These are phyloP conservation scores for Bauhinia variegata DNA, from an alignment of 306 rosid species.

Conservation along the genomic window DNA sequence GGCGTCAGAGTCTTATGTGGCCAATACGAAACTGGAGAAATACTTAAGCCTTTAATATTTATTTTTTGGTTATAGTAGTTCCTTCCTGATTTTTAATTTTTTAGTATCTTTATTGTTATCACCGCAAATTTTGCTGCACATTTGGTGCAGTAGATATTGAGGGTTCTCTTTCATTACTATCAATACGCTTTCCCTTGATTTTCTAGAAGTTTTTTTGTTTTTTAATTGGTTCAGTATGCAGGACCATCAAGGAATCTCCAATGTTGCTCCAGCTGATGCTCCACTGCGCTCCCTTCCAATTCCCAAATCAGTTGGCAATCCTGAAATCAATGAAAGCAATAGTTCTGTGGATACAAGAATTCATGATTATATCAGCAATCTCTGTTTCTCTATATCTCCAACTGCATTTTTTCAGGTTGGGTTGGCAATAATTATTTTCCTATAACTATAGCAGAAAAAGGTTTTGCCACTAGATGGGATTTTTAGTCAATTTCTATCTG, in stretches of 20 bases:
- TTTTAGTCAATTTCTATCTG: conserved; percentile 37
- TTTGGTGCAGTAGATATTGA: conserved; percentile 10
- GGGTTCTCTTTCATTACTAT: conserved; percentile 1
- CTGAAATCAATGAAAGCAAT: conserved; percentile 42
- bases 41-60: not conserved
- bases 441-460: conserved; percentile 2
- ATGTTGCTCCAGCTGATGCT: conserved; percentile 84
- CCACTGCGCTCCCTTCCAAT: conserved; percentile 61
- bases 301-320: conserved; percentile 42
- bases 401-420: conserved; percentile 94
- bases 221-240: conserved; percentile 39
- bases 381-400: conserved; percentile 85
- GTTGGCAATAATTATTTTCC: conserved; percentile 28
- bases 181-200: conserved; percentile 20
- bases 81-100: not conserved
- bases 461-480: conserved; percentile 12
- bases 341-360: conserved; percentile 62
- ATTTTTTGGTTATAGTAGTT: not conserved
- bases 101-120: not conserved
- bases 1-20: not conserved
- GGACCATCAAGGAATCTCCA: conserved; percentile 97
- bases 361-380: conserved; percentile 82
- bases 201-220: conserved; percentile 10
- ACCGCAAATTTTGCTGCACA: not conserved
- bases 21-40: conserved; percentile 6